Evolutionary conservation across 768 basidiomycete genomes (phyloP).

Genomic region (Boletus patriciae): DNA sequence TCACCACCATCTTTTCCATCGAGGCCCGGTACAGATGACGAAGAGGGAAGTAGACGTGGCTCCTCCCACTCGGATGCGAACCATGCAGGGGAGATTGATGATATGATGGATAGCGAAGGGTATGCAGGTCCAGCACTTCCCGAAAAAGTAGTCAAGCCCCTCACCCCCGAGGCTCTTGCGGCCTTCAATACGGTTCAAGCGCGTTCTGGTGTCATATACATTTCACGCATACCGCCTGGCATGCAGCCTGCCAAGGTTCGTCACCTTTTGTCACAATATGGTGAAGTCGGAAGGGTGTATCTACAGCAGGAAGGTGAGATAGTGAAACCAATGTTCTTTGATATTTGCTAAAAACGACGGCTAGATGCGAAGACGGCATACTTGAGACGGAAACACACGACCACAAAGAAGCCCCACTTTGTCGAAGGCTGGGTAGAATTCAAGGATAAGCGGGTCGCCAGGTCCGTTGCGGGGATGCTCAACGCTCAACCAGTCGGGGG

Average conservation of each 20-base stretch:
- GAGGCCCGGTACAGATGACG: not conserved
- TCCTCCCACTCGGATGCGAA: conserved; percentile 6
- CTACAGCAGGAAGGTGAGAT: conserved; percentile 84
- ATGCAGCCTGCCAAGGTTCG: conserved; percentile 97
- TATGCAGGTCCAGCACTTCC: conserved; percentile 48
- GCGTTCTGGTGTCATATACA: conserved; percentile 85
- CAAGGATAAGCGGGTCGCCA: conserved; percentile 87
- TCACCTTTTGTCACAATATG: conserved; percentile 87
- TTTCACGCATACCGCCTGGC: conserved; percentile 94
- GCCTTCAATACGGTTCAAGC: conserved; percentile 73
- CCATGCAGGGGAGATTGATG: conserved; percentile 24
- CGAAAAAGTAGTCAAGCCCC: conserved; percentile 61
- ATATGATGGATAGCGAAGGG: conserved; percentile 53
- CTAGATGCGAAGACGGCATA: conserved; percentile 87
- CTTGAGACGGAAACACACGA: conserved; percentile 74
- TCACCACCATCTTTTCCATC: not conserved
- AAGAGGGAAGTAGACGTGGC: not conserved
- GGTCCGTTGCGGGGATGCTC: conserved; percentile 89
- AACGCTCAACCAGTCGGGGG: conserved; percentile 96
- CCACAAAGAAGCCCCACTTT: conserved; percentile 84
- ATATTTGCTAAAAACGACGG: not conserved
- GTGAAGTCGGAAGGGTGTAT: conserved; percentile 90
- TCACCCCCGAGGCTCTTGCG: conserved; percentile 73
- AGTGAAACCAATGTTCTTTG: not conserved
- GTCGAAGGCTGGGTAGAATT: conserved; percentile 99